Evolutionary conservation across 345 rosid genomes (phyloP).

Genomic region (Aquilaria yunnanensis): DNA sequence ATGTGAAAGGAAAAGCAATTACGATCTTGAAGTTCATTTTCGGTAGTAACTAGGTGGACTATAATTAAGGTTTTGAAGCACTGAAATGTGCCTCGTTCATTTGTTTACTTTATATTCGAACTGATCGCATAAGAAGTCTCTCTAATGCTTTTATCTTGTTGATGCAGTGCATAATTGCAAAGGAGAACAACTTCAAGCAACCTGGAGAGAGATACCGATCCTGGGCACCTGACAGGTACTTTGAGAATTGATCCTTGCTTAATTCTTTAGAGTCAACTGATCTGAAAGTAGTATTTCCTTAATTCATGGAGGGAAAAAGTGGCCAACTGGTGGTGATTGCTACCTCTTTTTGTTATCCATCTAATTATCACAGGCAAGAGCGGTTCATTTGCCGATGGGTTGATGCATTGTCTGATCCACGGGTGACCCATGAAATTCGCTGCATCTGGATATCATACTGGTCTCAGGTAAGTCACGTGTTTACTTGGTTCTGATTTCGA

Average conservation of each 20-base stretch:
- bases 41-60: no score
- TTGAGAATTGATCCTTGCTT: neutral
- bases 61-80: no score
- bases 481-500: neutral
- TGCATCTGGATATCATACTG: constrained; percentile 88
- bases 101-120: no score
- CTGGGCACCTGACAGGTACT: constrained; percentile 81
- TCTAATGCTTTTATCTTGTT: neutral
- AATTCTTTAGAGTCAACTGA: no score
- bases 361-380: constrained; percentile 60
- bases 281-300: no score
- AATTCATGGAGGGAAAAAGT: neutral
- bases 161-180: constrained; percentile 63
- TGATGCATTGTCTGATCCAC: constrained; percentile 71
- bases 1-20: no score
- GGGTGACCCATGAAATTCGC: constrained; percentile 79
- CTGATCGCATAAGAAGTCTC: no score
- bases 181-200: constrained; percentile 94
- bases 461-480: constrained; percentile 45
- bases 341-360: neutral
- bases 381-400: constrained; percentile 68
- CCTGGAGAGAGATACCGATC: constrained; percentile 92
- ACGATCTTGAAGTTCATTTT: no score
- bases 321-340: neutral
- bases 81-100: no score